These are phyloP conservation scores for Neopestalotiopsis clavispora DNA, from an alignment of 2,329 filamentous ascomycete species.

Conservation along the genomic window DNA sequence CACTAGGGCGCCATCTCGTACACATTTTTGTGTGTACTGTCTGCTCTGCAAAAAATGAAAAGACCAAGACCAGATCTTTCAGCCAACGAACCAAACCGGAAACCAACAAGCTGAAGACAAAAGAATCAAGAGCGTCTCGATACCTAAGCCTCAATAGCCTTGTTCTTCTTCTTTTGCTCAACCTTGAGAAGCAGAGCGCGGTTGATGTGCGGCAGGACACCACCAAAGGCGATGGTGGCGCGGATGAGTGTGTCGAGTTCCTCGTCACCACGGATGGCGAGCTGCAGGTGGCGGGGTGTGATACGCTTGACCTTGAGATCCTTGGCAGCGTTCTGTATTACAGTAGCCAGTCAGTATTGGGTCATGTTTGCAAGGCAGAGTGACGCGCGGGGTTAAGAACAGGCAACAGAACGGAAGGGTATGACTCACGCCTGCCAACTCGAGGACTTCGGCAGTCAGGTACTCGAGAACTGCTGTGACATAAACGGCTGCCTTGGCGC, in stretches of 20 bases:
- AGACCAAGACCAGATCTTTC: neutral
- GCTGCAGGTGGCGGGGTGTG: conserved; percentile 94
- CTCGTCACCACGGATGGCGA: conserved; percentile 97
- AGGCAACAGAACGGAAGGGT: conserved; percentile 17
- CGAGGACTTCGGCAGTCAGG: conserved; percentile 95
- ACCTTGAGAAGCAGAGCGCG: conserved; percentile 94
- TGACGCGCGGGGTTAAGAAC: conserved; percentile 18
- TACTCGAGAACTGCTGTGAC: conserved; percentile 98
- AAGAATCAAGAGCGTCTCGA: conserved; percentile 27
- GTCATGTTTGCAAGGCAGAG: conserved; percentile 13
- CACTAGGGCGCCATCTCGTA: neutral
- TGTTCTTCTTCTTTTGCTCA: conserved; percentile 93
- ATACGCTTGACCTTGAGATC: conserved; percentile 99
- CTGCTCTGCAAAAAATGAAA: neutral
- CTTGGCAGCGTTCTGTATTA: conserved; percentile 85
- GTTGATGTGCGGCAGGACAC: conserved; percentile 99
- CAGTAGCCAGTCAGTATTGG: conserved; percentile 20
- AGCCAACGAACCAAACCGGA: neutral
- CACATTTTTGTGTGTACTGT: neutral
- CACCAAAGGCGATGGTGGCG: conserved; percentile 96
- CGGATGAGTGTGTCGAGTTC: conserved; percentile 97
- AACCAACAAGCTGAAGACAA: neutral
- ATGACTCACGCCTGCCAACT: conserved; percentile 82
- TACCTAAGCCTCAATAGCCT: conserved; percentile 50
- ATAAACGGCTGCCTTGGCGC: conserved; percentile 97